Conservation (phyloP, 2,329 filamentous ascomycete species). For the Monosporascus sp. region DNA sequence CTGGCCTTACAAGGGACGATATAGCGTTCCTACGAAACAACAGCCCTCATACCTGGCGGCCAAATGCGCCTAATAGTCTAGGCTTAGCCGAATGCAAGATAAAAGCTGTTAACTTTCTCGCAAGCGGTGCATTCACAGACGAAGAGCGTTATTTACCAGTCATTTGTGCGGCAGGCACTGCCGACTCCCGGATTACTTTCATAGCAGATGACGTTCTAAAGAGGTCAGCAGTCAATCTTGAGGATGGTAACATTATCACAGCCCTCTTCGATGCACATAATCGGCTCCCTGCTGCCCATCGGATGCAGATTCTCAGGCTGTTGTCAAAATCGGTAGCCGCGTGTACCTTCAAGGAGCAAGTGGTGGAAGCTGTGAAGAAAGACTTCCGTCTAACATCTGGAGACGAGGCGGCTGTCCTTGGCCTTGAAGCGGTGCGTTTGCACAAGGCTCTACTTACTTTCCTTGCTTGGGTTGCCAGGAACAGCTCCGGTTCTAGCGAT, state of each 20-base stretch:
- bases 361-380: conserved; percentile 65
- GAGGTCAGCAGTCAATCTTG: conserved; percentile 67
- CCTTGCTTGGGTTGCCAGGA: conserved; percentile 77
- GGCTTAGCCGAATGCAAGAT: conserved; percentile 67
- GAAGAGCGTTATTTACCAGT: conserved; percentile 78
- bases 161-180: conserved; percentile 75
- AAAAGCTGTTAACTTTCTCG: conserved; percentile 64
- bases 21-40: conserved; percentile 63
- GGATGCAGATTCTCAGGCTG: conserved; percentile 69
- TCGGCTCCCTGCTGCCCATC: conserved; percentile 64
- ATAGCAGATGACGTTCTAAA: conserved; percentile 88
- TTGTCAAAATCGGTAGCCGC: conserved; percentile 72
- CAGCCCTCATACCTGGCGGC: conserved; percentile 65
- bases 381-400: conserved; percentile 44
- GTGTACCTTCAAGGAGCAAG: conserved; percentile 61
- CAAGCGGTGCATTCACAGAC: conserved; percentile 81
- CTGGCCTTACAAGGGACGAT: conserved; percentile 61
- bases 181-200: conserved; percentile 75
- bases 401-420: conserved; percentile 37
- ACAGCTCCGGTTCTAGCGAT: conserved; percentile 50
- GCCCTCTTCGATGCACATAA: conserved; percentile 70
- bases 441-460: conserved; percentile 80
- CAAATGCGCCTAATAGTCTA: conserved; percentile 51
- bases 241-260: conserved; percentile 58
- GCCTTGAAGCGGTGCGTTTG: conserved; percentile 72